Percentiles rank a stretch among this genome's conserved stretches.
phyloP scores from a whole-genome alignment of 2,329 filamentous ascomycete genomes.

The Fonsecaea erecta region DNA sequence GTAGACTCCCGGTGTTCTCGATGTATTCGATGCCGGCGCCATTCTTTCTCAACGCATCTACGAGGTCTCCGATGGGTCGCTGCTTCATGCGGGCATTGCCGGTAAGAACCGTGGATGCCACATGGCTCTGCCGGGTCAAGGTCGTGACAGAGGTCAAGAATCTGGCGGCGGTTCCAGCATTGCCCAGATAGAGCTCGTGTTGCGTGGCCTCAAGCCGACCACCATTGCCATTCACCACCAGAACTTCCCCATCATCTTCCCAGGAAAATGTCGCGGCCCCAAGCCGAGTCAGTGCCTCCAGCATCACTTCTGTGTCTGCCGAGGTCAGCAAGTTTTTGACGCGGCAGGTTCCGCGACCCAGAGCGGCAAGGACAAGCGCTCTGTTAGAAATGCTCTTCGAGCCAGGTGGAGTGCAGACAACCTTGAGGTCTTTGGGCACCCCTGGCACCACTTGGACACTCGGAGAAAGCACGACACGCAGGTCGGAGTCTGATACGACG shows the following conservation, averaged over 20 bases:
- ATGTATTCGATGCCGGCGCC: conserved; percentile 87
- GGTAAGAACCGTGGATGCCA: conserved; percentile 77
- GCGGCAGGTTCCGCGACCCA: conserved; percentile 82
- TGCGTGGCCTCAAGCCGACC: conserved; percentile 77
- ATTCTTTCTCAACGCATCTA: conserved; percentile 85
- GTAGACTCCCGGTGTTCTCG: conserved; percentile 80
- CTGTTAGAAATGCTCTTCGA: conserved; percentile 98
- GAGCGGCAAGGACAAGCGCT: conserved; percentile 88
- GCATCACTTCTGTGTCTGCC: conserved; percentile 96
- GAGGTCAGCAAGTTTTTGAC: conserved; percentile 94
- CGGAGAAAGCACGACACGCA: conserved; percentile 80
- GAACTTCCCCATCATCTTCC: conserved; percentile 90
- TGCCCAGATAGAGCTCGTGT: conserved; percentile 86
- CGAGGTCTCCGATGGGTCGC: conserved; percentile 87
- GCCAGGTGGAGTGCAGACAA: conserved; percentile 84
- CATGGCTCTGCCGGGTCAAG: conserved; percentile 69
- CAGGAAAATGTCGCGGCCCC: conserved; percentile 87
- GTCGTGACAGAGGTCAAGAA: conserved; percentile 92
- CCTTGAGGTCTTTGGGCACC: conserved; percentile 66
- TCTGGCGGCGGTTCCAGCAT: conserved; percentile 92
- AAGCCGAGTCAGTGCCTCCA: conserved; percentile 83
- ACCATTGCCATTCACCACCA: conserved; percentile 89
- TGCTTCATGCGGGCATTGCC: conserved; percentile 97
- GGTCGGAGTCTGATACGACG: conserved; percentile 82
- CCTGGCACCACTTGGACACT: conserved; percentile 75